These are phyloP conservation scores for Clarireedia monteithiana DNA, from an alignment of 2,329 filamentous ascomycete genomes.

Conservation along the genomic window DNA sequence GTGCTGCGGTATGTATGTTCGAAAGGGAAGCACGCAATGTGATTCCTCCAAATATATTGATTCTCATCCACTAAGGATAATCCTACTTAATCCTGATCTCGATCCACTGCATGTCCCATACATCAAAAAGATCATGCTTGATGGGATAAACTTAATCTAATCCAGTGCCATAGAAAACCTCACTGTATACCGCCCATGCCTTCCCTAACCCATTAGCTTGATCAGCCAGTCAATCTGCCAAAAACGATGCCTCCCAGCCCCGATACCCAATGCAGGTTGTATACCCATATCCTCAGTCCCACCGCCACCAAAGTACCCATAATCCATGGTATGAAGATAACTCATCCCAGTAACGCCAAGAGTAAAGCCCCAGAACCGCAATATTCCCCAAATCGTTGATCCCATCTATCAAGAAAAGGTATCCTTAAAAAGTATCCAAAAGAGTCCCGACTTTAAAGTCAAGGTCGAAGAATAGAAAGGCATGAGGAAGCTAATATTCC, in stretches of 20 bases:
- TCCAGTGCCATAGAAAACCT: not conserved
- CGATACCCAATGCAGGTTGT: slow-evolving; percentile 6
- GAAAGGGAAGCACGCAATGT: no score
- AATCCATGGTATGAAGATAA: not conserved
- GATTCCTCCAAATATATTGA: no score
- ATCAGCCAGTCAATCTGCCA: not conserved
- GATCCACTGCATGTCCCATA: not conserved
- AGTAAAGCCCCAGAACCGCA: not conserved
- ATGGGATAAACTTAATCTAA: not conserved
- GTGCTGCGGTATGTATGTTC: no score
- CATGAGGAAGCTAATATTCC: not conserved
- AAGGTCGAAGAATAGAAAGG: not conserved
- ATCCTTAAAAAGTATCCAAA: not conserved
- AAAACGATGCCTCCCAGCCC: not conserved
- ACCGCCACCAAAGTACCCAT: not conserved
- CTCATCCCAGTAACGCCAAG: slow-evolving; percentile 8
- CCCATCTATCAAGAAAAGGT: not conserved
- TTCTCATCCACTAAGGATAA: no score
- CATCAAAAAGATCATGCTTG: not conserved
- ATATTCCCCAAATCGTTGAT: not conserved
- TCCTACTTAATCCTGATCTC: no score
- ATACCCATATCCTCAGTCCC: not conserved
- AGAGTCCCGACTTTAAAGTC: slow-evolving; percentile 8
- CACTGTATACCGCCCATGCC: not conserved
- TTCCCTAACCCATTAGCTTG: slow-evolving; percentile 1